Percentiles rank a stretch among this genome's conserved stretches.
Conservation (phyloP, 2,329 filamentous ascomycete genomes). For the Colletotrichum tamarilloi region DNA sequence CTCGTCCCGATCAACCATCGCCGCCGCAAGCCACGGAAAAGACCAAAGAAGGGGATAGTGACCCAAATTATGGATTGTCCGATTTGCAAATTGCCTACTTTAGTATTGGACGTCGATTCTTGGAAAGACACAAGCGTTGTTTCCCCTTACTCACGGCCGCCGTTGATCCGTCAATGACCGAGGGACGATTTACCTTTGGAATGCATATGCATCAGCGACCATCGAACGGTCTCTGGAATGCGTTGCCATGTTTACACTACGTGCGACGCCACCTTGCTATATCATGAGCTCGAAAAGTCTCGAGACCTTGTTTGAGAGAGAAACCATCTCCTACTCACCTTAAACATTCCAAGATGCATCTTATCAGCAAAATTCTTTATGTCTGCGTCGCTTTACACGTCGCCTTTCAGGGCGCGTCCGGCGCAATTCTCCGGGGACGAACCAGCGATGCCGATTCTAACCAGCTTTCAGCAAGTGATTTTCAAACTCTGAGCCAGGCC, state of each 20-base stretch:
- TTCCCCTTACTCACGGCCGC: not conserved
- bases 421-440: constrained; percentile 34
- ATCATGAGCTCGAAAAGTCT: constrained; percentile 35
- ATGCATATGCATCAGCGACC: constrained; percentile 26
- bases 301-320: constrained; percentile 1
- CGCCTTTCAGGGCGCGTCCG: constrained; percentile 31
- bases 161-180: constrained; percentile 15
- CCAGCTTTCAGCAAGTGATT: constrained; percentile 10
- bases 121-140: constrained; percentile 2
- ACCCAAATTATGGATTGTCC: not conserved
- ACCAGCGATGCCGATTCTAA: constrained; percentile 6
- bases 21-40: not conserved
- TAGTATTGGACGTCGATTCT: not conserved
- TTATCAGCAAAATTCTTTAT: constrained; percentile 27
- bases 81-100: not conserved
- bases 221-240: constrained; percentile 27
- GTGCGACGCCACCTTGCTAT: constrained; percentile 23
- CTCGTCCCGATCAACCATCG: not conserved
- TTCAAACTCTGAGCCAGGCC: constrained; percentile 1
- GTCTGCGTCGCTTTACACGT: constrained; percentile 23
- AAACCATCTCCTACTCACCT: constrained; percentile 9
- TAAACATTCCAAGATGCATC: constrained; percentile 29
- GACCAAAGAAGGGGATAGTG: not conserved
- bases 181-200: constrained; percentile 22
- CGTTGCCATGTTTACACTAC: constrained; percentile 27